Evolutionary conservation across 164 flowering plant genomes (phyloP).

Genomic region (Magnolia changhungtana): DNA sequence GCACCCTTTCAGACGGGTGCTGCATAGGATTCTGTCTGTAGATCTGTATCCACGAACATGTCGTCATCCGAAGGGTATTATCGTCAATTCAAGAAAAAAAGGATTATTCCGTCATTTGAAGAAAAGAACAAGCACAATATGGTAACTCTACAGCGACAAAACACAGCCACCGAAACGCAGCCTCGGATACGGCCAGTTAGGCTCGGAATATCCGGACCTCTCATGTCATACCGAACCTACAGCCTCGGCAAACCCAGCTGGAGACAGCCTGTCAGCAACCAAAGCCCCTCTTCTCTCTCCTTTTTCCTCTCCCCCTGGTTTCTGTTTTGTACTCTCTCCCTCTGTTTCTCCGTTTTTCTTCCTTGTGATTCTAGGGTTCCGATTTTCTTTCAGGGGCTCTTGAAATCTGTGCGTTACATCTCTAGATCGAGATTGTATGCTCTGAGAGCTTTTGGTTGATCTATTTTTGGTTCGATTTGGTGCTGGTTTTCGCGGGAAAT

Average conservation of each 20-base stretch:
- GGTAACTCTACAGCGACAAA: constrained; percentile 2
- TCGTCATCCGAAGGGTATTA: too few species aligned
- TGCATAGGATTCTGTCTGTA: too few species aligned
- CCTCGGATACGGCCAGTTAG: constrained; percentile 21
- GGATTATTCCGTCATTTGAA: not conserved
- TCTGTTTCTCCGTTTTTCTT: constrained; percentile 1
- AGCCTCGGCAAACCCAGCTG: constrained; percentile 34
- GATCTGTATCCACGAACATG: too few species aligned
- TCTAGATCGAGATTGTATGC: constrained; percentile 20
- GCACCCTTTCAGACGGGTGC: too few species aligned
- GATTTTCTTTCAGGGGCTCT: not conserved
- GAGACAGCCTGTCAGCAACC: constrained; percentile 65
- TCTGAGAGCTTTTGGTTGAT: constrained; percentile 7
- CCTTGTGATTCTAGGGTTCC: constrained; percentile 17
- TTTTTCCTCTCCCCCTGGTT: constrained; percentile 20
- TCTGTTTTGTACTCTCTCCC: constrained; percentile 11
- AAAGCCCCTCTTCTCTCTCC: constrained; percentile 17
- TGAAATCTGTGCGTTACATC: constrained; percentile 3
- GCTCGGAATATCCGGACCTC: constrained; percentile 10
- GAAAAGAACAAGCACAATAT: not conserved
- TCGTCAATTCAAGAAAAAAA: too few species aligned
- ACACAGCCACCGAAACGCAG: constrained; percentile 14
- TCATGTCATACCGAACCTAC: constrained; percentile 6
- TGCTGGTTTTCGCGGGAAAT: constrained; percentile 1
- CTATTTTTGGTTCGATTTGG: constrained; percentile 3